Evolutionary conservation across 495 filamentous ascomycete species (phyloP).

Genomic region (Podospora appendiculata): DNA sequence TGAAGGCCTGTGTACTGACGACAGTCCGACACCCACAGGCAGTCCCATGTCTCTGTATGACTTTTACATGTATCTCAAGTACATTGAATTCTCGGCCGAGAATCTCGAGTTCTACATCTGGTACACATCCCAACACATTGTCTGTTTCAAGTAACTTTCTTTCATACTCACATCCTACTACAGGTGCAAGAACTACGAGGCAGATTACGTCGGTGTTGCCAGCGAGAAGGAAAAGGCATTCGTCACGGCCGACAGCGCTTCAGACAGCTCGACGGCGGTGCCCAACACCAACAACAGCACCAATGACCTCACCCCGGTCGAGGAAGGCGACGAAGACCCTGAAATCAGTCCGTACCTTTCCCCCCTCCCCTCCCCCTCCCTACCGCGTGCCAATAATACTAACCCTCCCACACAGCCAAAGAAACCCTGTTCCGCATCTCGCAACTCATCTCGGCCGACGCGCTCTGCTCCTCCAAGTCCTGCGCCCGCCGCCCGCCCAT

Average conservation of each 20-base stretch:
- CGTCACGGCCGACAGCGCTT: constrained; percentile 8
- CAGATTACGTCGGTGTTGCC: constrained; percentile 12
- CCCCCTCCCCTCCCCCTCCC: neutral
- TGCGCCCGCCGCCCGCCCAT: neutral
- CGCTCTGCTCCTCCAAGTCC: constrained; percentile 19
- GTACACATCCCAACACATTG: constrained; percentile 38
- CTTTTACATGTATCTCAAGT: constrained; percentile 35
- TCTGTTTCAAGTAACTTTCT: neutral
- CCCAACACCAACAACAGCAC: constrained; percentile 9
- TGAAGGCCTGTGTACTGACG: neutral
- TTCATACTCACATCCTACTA: too few relatives aligned
- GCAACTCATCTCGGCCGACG: constrained; percentile 21
- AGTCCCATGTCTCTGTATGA: constrained; percentile 33
- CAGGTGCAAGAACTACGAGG: constrained; percentile 37
- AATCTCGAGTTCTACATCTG: constrained; percentile 68
- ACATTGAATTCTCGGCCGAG: constrained; percentile 31
- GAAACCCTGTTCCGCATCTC: constrained; percentile 29
- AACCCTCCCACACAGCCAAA: constrained; percentile 4
- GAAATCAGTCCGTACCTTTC: constrained; percentile 16
- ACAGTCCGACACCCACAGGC: constrained; percentile 5
- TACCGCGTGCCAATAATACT: too few relatives aligned
- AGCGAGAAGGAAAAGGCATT: constrained; percentile 19
- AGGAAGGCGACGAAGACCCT: constrained; percentile 8
- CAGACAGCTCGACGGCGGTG: constrained; percentile 20
- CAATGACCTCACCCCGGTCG: neutral